phyloP scores from a whole-genome alignment of 495 filamentous ascomycete species.

The Parathielavia hyrcaniae region DNA sequence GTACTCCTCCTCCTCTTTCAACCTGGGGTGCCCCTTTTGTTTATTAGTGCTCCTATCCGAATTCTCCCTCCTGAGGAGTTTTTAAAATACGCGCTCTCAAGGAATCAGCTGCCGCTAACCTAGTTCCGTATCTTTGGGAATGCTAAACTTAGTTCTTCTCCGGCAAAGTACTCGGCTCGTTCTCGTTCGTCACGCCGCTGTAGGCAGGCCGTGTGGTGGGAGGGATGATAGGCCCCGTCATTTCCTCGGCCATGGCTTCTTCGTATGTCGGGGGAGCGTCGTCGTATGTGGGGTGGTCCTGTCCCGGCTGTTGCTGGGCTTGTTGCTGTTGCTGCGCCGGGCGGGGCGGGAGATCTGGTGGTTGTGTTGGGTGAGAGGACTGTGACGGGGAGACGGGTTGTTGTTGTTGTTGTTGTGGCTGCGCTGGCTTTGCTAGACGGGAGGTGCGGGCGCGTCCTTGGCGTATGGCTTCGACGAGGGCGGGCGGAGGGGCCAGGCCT shows the following conservation, averaged over 20 bases:
- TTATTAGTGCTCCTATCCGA: too few relatives aligned
- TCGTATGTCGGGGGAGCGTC: conserved; percentile 78
- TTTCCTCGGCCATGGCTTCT: conserved; percentile 78
- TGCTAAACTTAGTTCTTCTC: conserved; percentile 6
- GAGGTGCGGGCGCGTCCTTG: conserved; percentile 9
- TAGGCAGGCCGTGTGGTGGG: conserved; percentile 37
- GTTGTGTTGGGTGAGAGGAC: not conserved
- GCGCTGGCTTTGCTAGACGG: conserved; percentile 5
- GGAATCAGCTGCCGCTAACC: too few relatives aligned
- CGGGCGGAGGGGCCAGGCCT: conserved; percentile 77
- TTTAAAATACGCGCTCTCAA: too few relatives aligned
- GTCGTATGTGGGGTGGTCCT: conserved; percentile 43
- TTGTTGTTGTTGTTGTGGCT: conserved; percentile 18
- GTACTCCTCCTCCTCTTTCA: too few relatives aligned
- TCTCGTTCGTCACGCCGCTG: conserved; percentile 46
- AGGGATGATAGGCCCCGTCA: conserved; percentile 44
- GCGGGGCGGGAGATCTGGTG: conserved; percentile 21
- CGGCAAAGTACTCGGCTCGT: conserved; percentile 41
- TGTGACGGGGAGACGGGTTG: conserved; percentile 2
- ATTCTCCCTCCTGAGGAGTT: too few relatives aligned
- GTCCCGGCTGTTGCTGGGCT: conserved; percentile 40
- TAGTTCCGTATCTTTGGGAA: not conserved
- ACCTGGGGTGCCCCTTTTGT: too few relatives aligned
- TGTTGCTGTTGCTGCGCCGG: conserved; percentile 32
- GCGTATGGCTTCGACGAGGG: conserved; percentile 63